Evolutionary conservation across 108 stramenopile genomes (phyloP).

Genomic region (Cyclostephanos tholiformis): DNA sequence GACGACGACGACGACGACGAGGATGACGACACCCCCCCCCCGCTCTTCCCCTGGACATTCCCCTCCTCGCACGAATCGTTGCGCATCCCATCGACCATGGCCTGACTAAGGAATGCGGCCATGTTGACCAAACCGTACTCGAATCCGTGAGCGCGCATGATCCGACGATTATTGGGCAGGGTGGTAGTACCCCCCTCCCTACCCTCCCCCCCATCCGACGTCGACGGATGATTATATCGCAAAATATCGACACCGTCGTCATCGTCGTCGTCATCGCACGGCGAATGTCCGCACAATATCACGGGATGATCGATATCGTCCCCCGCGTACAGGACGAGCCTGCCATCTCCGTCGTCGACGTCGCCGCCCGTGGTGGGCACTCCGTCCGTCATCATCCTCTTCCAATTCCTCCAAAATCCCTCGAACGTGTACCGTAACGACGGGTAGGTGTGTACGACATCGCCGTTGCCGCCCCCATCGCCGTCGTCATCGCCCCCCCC

Average conservation of each 20-base stretch:
- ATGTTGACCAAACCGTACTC: constrained; percentile 53
- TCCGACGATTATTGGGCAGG: background rate
- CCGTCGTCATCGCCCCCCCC: too few species aligned
- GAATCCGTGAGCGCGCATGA: constrained; percentile 15
- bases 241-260: too few species aligned
- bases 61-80: constrained; percentile 46
- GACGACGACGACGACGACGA: too few species aligned
- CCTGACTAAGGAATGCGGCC: constrained; percentile 50
- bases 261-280: background rate
- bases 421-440: constrained; percentile 29
- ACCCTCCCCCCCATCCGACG: too few species aligned
- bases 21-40: too few species aligned
- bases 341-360: background rate
- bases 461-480: background rate
- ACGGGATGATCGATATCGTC: constrained; percentile 6
- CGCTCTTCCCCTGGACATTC: constrained; percentile 8
- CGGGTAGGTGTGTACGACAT: constrained; percentile 11
- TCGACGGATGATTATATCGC: too few species aligned
- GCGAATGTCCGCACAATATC: too few species aligned
- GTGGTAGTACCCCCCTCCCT: too few species aligned
- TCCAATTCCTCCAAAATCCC: constrained; percentile 45
- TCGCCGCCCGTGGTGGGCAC: constrained; percentile 9
- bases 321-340: constrained; percentile 25
- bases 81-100: constrained; percentile 53
- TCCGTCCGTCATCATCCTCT: constrained; percentile 18